Evolutionary conservation across 805 yeast genomes (phyloP).

Genomic region (Hanseniaspora thailandica): DNA sequence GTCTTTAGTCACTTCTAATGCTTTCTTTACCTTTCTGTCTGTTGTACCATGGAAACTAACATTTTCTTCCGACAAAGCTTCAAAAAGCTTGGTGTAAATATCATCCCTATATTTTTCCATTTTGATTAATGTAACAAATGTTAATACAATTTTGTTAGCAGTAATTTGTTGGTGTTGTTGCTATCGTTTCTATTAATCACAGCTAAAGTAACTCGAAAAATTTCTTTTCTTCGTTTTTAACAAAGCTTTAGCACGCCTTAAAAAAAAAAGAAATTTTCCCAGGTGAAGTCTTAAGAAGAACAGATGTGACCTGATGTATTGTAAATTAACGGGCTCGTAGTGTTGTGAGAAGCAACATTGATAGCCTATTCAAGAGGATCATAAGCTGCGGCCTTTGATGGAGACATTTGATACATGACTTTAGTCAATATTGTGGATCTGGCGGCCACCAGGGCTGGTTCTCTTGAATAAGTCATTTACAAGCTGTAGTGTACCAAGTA

Average conservation of each 20-base stretch:
- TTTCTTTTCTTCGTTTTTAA: neutral
- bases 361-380: too few relatives aligned
- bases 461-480: too few relatives aligned
- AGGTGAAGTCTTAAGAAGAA: too few relatives aligned
- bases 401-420: too few relatives aligned
- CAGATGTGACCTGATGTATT: too few relatives aligned
- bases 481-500: too few relatives aligned
- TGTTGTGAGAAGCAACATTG: too few relatives aligned
- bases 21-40: constrained; percentile 36
- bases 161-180: neutral
- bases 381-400: too few relatives aligned
- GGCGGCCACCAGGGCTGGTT: too few relatives aligned
- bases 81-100: constrained; percentile 2
- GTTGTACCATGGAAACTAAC: constrained; percentile 60
- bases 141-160: neutral
- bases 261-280: constrained; percentile 4
- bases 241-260: neutral
- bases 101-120: constrained; percentile 1
- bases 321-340: too few relatives aligned
- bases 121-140: neutral
- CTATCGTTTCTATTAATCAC: neutral
- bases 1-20: constrained; percentile 34
- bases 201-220: neutral
- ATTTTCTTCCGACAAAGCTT: constrained; percentile 63
- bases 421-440: too few relatives aligned